Base-by-base conservation (phyloP, 208 protist genomes). In the Lotmaria passim region DNA sequence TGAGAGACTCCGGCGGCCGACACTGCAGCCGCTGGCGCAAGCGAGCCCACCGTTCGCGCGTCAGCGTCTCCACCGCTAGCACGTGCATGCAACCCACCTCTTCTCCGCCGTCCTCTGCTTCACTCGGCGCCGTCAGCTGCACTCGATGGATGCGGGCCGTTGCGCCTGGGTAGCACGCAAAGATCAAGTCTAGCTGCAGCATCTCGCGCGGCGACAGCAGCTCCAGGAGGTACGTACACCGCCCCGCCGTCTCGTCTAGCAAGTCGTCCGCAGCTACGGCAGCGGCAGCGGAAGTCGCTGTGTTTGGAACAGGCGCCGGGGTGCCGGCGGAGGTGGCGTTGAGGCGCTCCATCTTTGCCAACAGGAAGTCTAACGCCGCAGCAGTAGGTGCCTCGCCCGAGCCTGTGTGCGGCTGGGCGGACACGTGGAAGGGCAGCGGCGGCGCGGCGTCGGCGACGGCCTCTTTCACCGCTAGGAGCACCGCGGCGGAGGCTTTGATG, bases 301-400 rank as follows among this genome's bases (percentile, higher is more conserved):
- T n/a, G n/a, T n/a, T n/a, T n/a, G n/a, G n/a, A n/a, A n/a, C n/a
- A 14, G 48, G 6, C 21, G 24, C 48, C 46, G 34, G 15, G 17
- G 34, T 14, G 11, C 24, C 43, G 14, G 67, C 60, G 19, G 71
- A 67, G 26, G 76, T 67, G 17, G 21, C 68, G 50, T 84, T 83
- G 24, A 90, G 75, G 75, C 92, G 90, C 66, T 94, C 82, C 66
- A 91, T 78, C 74, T 94, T 94, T 19, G 89, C 80, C 79, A 91
- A 24, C 3, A 61, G 21, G 34, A 77, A 44, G 30, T 28, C 17
- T 6, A 51, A 26, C 1, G 17, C 12, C 14, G 58, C n/a, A n/a
- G n/a, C n/a, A n/a, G n/a, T n/a, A n/a, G n/a, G n/a, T n/a, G n/a
- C n/a, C n/a, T n/a, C n/a, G n/a, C n/a, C n/a, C n/a, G n/a, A n/a